A percentile compares a stretch with the other conserved stretches of the same genome.
These are phyloP conservation scores for Saccharomycopsis sp. DNA, from an alignment of 805 yeast species.

Conservation along the genomic window DNA sequence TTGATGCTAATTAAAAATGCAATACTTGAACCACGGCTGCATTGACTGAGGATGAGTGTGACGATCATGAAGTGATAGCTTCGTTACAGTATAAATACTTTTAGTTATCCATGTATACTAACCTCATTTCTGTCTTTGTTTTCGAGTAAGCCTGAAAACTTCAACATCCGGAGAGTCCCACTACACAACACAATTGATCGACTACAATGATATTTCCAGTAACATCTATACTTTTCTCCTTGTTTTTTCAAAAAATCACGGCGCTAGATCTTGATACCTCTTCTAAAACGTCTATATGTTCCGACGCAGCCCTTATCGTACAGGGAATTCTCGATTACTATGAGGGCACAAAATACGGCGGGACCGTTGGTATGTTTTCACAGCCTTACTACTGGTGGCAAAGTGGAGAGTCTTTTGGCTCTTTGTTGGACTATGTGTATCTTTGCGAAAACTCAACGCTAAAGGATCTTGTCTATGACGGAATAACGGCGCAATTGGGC, in stretches of 20 bases:
- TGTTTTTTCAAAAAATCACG: neutral
- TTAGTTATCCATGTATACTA: neutral
- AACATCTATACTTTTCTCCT: neutral
- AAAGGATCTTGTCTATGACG: conserved; percentile 30
- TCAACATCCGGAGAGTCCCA: neutral
- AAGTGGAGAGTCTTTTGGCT: conserved; percentile 46
- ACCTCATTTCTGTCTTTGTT: neutral
- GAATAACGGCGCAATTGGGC: conserved; percentile 41
- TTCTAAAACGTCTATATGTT: conserved; percentile 33
- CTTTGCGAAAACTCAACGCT: conserved; percentile 34
- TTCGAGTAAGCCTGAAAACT: neutral
- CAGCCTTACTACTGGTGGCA: conserved; percentile 48
- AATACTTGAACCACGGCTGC: neutral
- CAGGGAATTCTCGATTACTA: conserved; percentile 41
- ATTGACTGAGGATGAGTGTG: neutral
- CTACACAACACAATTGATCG: no score
- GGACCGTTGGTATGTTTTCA: conserved; percentile 40
- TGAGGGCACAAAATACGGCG: conserved; percentile 37
- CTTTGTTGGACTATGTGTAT: conserved; percentile 35
- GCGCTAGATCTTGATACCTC: conserved; percentile 25
- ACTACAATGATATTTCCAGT: neutral
- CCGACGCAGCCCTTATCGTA: conserved; percentile 32
- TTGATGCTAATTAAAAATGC: neutral
- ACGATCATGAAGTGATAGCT: neutral
- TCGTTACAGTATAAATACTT: neutral